A percentile compares a stretch with the other conserved stretches of the same genome.
Conservation (phyloP, 2,329 filamentous ascomycete genomes). For the Coniochaeta sp. region DNA sequence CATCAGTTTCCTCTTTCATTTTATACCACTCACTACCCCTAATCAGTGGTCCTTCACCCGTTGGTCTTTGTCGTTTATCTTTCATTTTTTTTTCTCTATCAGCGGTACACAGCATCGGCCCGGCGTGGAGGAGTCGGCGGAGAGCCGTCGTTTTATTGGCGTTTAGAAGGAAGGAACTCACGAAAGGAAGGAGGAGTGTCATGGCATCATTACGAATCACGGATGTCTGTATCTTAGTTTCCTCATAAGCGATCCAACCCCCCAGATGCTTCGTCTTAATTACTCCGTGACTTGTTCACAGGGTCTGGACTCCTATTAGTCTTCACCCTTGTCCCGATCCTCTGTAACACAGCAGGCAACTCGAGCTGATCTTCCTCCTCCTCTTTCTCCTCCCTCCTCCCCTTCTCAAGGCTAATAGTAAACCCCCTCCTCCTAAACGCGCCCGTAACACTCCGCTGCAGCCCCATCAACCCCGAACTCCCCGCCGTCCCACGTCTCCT, state of each 20-base stretch:
- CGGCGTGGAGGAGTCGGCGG: too few relatives aligned
- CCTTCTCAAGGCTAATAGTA: background rate
- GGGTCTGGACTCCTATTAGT: background rate
- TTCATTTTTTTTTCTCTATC: too few relatives aligned
- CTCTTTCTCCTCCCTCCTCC: background rate
- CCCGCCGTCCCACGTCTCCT: background rate
- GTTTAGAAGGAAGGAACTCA: too few relatives aligned
- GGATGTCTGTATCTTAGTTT: background rate
- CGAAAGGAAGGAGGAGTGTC: too few relatives aligned
- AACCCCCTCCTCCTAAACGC: background rate
- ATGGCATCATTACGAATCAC: too few relatives aligned
- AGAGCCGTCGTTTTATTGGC: too few relatives aligned
- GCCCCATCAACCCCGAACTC: background rate
- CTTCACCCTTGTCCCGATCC: conserved; percentile 5
- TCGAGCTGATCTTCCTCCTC: background rate
- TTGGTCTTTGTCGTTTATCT: too few relatives aligned
- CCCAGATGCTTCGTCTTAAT: background rate
- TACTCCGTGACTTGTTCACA: background rate
- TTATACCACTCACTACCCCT: too few relatives aligned
- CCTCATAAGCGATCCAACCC: background rate
- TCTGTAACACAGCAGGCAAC: conserved; percentile 4
- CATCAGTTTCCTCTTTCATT: too few relatives aligned
- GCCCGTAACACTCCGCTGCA: background rate
- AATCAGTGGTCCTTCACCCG: too few relatives aligned
- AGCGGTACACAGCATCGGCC: too few relatives aligned